Base-by-base conservation (phyloP, 108 stramenopile genomes). In the Aureococcus anophagefferens region DNA sequence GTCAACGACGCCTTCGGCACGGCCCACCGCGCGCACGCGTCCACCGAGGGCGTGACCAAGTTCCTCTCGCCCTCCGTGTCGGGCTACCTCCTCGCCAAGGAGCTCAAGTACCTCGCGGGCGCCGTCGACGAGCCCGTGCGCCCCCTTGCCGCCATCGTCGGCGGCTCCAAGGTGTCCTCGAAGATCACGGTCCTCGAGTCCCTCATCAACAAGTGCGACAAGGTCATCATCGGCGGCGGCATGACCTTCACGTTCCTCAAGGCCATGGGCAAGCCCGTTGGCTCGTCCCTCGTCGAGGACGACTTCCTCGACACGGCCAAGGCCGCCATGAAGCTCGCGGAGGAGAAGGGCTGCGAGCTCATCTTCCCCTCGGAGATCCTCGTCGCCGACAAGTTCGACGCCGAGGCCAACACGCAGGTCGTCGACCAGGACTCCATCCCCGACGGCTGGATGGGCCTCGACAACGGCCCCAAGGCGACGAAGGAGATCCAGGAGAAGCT, bases 1-100 rank as follows among this genome's bases (percentile, higher is more conserved):
- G 97, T 99, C 73, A 98, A 98, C 86, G 99, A 99, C 80, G 99
- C 99, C 67, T 99, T 99, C 81, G 99, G 99, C 68, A 99, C 99
- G 65, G 99, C 99, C 78, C 99, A 99, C 88, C 94, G 99, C 76
- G 99, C 97, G 70, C 99, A 99, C 82, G 95, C 94, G 71, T 96
- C 94, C 76, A 99, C 96, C 62, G 97, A 98, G 87, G 99, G 99
- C 80, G 97, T 99, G 33, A 90, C 91, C 87, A 92, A 91, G 87
- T 90, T 85, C 89, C 86, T 94, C 66, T 78, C 84, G 63, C 86
- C 93, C 62, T 84, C 88, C 62, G 94, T 93, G 30, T 87, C 90
- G 63, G 96, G 96, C 76, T 94, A 93, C 87, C 86, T 95, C 68
- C 81, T 99, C 70, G 93, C 93, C 62, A 96, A 98, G 93, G 99